Conservation (phyloP, 2,329 filamentous ascomycete species). For the Aspergillus amoenus region DNA sequence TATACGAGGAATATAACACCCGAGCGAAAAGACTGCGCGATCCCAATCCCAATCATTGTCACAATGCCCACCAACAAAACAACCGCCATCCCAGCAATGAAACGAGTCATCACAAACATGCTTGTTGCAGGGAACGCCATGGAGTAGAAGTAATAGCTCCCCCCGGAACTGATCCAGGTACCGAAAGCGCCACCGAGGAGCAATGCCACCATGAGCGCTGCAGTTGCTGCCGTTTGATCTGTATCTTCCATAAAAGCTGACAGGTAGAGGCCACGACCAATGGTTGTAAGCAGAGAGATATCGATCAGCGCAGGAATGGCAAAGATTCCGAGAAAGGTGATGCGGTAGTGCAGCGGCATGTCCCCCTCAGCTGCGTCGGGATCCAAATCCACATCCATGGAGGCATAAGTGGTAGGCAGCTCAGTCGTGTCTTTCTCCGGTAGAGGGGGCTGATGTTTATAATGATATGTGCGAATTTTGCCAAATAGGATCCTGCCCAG, state of each 20-base stretch:
- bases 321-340: conserved; percentile 62
- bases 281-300: conserved; percentile 57
- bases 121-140: conserved; percentile 56
- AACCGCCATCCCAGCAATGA: conserved; percentile 50
- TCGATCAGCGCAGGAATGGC: conserved; percentile 63
- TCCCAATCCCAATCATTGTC: conserved; percentile 52
- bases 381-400: conserved; percentile 52
- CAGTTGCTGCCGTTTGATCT: conserved; percentile 52
- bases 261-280: conserved; percentile 62
- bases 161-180: conserved; percentile 62
- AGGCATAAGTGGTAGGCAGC: conserved; percentile 53
- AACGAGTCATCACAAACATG: conserved; percentile 53
- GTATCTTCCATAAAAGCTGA: conserved; percentile 54
- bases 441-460: conserved; percentile 28
- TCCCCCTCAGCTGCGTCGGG: conserved; percentile 41
- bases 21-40: conserved; percentile 42
- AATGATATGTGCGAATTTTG: conserved; percentile 44
- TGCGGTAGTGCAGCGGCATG: conserved; percentile 48
- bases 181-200: conserved; percentile 61
- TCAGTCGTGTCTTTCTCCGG: conserved; percentile 26
- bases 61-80: conserved; percentile 52
- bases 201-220: conserved; percentile 58
- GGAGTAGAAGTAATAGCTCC: conserved; percentile 59
- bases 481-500: conserved; percentile 45
- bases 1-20: conserved; percentile 61